Conservation (phyloP, 441 rosid species). For the Flueggea neowawraea region DNA sequence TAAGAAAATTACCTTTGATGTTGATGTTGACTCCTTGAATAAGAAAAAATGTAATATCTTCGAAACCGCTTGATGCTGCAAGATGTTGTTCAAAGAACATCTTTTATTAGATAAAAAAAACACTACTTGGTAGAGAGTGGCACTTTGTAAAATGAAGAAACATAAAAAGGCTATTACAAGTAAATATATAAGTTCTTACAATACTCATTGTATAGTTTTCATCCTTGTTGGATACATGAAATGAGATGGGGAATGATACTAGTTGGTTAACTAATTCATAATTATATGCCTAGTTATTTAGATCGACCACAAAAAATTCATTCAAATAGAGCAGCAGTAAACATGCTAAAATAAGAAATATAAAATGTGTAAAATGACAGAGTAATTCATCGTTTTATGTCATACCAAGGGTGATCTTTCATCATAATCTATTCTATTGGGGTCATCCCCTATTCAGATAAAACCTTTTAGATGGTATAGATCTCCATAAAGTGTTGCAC, state of each 20-base stretch:
- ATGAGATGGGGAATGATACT: too few relatives aligned
- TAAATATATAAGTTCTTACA: too few relatives aligned
- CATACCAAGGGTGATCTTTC: conserved; percentile 90
- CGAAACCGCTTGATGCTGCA: conserved; percentile 85
- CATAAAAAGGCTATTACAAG: not conserved
- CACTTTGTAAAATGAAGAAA: too few relatives aligned
- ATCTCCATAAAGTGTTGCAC: conserved; percentile 85
- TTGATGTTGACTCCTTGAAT: conserved; percentile 60
- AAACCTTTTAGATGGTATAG: conserved; percentile 68
- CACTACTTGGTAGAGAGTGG: too few relatives aligned
- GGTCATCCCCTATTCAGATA: conserved; percentile 88
- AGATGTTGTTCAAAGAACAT: conserved; percentile 61
- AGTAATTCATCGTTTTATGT: not conserved
- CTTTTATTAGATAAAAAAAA: too few relatives aligned
- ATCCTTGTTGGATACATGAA: too few relatives aligned
- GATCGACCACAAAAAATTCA: too few relatives aligned
- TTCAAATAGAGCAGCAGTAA: too few relatives aligned
- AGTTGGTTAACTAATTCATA: too few relatives aligned
- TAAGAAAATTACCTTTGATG: conserved; percentile 55
- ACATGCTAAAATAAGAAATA: too few relatives aligned
- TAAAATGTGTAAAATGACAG: not conserved
- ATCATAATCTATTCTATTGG: conserved; percentile 83
- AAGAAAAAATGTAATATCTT: conserved; percentile 65
- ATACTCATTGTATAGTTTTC: too few relatives aligned
- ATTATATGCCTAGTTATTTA: too few relatives aligned